phyloP scores from a whole-genome alignment of 371 early-diverging fungal genomes.

The Zopfochytrium polystomum region DNA sequence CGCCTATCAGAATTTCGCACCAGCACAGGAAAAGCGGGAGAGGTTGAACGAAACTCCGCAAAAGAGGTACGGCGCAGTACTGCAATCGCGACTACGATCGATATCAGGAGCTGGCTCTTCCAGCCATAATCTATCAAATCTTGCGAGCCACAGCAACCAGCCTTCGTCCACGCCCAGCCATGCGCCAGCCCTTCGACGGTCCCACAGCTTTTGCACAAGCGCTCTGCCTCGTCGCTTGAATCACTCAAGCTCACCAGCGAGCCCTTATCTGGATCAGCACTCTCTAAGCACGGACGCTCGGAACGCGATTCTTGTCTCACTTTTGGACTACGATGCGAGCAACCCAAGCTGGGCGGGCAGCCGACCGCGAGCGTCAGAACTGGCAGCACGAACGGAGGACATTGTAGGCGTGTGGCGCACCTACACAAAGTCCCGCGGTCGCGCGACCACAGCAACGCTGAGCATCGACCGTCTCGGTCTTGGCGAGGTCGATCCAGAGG shows the following conservation, averaged over 20 bases:
- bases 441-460: too few relatives aligned
- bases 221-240: conserved; percentile 19
- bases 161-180: neutral
- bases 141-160: conserved; percentile 5
- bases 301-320: conserved; percentile 34
- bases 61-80: conserved; percentile 40
- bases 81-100: conserved; percentile 34
- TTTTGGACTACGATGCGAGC: conserved; percentile 25
- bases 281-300: conserved; percentile 18
- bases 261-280: conserved; percentile 7
- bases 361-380: neutral
- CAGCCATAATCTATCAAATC: too few relatives aligned
- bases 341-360: too few relatives aligned
- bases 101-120: too few relatives aligned
- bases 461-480: too few relatives aligned
- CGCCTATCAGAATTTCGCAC: conserved; percentile 34
- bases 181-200: conserved; percentile 14
- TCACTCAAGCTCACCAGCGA: conserved; percentile 3
- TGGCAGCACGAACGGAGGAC: conserved; percentile 16
- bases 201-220: conserved; percentile 30
- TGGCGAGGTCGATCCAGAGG: too few relatives aligned
- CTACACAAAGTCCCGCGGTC: conserved; percentile 29
- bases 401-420: conserved; percentile 43
- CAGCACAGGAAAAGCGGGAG: conserved; percentile 42
- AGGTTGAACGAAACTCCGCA: conserved; percentile 43